Conservation (phyloP, 2,329 filamentous ascomycete genomes). For the Rhytidhysteron rufulum region DNA sequence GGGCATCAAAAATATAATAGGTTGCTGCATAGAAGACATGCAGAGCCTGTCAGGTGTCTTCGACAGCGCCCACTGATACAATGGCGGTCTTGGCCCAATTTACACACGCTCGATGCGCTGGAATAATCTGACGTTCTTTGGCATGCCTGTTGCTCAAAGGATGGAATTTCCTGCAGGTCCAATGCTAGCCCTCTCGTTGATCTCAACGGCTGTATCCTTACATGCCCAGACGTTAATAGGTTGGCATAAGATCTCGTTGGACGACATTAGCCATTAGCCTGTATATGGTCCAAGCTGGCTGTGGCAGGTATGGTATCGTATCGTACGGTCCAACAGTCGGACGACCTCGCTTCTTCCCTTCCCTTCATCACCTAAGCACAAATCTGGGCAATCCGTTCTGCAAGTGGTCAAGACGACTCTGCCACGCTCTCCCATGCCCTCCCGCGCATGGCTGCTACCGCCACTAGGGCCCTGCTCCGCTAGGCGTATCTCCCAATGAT, state of each 20-base stretch:
- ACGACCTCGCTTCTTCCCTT: conserved; percentile 14
- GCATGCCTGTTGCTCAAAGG: conserved; percentile 16
- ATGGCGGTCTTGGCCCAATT: conserved; percentile 23
- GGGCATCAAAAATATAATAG: conserved; percentile 23
- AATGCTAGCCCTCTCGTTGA: conserved; percentile 17
- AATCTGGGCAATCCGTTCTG: conserved; percentile 16
- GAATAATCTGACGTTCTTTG: too few relatives aligned
- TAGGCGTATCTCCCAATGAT: conserved; percentile 1
- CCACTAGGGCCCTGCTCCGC: conserved; percentile 6
- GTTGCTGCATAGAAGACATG: conserved; percentile 16
- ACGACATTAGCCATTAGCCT: conserved; percentile 29
- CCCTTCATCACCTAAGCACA: conserved; percentile 12
- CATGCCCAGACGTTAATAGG: conserved; percentile 13
- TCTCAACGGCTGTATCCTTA: conserved; percentile 13
- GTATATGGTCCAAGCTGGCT: conserved; percentile 13
- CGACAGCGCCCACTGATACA: conserved; percentile 15
- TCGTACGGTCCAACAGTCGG: conserved; percentile 4
- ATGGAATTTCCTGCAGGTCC: conserved; percentile 29
- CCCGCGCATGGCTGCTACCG: conserved; percentile 17
- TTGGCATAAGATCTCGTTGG: conserved; percentile 12
- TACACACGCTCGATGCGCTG: conserved; percentile 14
- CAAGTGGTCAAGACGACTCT: conserved; percentile 17
- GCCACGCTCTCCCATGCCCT: too few relatives aligned
- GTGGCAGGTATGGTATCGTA: conserved; percentile 11
- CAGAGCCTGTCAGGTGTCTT: conserved; percentile 17